These are phyloP conservation scores for Andrographis paniculata DNA, from an alignment of 305 asterid genomes.

Conservation along the genomic window DNA sequence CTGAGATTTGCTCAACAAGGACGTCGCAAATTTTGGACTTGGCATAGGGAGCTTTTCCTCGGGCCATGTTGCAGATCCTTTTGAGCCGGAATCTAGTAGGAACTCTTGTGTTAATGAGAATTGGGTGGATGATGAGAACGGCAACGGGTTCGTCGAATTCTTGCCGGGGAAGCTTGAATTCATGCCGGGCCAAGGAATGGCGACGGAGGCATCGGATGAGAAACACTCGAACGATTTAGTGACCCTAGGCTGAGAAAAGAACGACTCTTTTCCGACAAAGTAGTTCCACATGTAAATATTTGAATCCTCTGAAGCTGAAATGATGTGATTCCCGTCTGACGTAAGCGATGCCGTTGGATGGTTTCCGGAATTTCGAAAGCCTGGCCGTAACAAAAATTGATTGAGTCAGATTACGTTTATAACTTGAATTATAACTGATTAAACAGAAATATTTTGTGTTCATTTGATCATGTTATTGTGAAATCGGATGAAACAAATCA, in stretches of 20 bases:
- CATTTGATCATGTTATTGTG: no score
- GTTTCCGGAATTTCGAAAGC: conserved; percentile 35
- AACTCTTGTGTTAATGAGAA: conserved; percentile 56
- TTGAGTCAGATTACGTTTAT: not conserved
- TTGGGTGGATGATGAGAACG: conserved; percentile 43
- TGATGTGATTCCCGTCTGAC: conserved; percentile 37
- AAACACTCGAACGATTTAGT: conserved; percentile 54
- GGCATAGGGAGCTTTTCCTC: conserved; percentile 65
- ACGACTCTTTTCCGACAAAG: conserved; percentile 15
- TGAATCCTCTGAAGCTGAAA: conserved; percentile 50
- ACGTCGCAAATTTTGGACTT: conserved; percentile 10
- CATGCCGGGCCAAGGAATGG: conserved; percentile 78
- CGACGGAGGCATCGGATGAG: conserved; percentile 63
- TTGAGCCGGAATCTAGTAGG: conserved; percentile 44
- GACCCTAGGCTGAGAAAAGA: conserved; percentile 35
- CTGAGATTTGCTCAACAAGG: conserved; percentile 50
- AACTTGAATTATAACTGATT: not conserved
- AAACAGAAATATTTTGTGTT: no score
- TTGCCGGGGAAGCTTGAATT: conserved; percentile 20
- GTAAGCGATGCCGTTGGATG: conserved; percentile 40
- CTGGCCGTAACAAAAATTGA: conserved; percentile 13
- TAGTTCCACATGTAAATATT: conserved; percentile 53
- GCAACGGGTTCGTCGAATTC: conserved; percentile 28
- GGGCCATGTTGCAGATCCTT: conserved; percentile 90
- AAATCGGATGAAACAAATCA: not conserved